These are phyloP conservation scores for Asterochloris erici DNA, from an alignment of 139 green algal species.

Conservation along the genomic window DNA sequence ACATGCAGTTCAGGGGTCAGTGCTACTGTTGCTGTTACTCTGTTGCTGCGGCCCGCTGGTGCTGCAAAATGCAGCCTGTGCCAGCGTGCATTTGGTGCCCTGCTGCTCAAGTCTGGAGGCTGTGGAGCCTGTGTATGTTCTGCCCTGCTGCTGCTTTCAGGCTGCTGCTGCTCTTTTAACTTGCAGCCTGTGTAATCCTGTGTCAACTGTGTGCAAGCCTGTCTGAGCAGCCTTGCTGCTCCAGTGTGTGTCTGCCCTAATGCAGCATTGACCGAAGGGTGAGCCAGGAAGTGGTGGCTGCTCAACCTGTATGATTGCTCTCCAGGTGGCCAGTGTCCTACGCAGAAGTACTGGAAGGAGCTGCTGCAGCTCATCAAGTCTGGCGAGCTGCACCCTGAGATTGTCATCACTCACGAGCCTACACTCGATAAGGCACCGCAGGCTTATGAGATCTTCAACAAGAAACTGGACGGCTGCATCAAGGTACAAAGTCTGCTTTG, in stretches of 20 bases:
- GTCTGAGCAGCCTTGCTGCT: no score
- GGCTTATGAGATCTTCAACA: conserved; percentile 74
- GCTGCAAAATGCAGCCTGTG: neutral
- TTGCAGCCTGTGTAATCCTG: no score
- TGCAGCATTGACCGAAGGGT: no score
- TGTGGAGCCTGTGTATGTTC: no score
- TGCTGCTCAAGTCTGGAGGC: no score
- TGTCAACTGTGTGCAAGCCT: no score
- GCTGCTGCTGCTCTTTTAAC: no score
- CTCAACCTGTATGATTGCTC: conserved; percentile 5
- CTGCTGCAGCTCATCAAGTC: conserved; percentile 46
- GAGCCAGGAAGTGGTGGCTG: no score
- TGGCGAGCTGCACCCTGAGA: conserved; percentile 5
- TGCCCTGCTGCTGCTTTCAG: no score
- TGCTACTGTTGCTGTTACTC: neutral
- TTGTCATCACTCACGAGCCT: conserved; percentile 66
- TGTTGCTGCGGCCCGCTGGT: neutral
- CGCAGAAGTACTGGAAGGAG: conserved; percentile 56
- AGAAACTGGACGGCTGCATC: conserved; percentile 58
- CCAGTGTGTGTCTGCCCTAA: no score
- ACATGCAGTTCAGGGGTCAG: conserved; percentile 12
- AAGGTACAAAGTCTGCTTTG: conserved; percentile 30
- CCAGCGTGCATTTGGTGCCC: no score
- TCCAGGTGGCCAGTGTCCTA: conserved; percentile 29
- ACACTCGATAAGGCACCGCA: conserved; percentile 51